phyloP scores from a whole-genome alignment of 2,329 filamentous ascomycete species.

The Neofusicoccum umdonicola region DNA sequence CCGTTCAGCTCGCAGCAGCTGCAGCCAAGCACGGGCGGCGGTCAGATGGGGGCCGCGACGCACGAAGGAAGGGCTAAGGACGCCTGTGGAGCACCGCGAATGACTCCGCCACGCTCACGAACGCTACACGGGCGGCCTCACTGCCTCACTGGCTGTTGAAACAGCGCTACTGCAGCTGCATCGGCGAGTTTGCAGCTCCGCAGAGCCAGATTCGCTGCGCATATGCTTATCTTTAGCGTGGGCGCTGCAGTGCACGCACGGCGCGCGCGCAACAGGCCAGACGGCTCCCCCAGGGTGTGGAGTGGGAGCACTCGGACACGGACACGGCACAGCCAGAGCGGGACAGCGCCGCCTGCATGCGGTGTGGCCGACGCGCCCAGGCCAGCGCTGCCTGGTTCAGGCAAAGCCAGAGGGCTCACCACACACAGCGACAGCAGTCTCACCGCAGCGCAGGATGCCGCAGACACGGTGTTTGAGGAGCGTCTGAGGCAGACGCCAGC shows the following conservation, averaged over 20 bases:
- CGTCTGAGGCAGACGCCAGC: neutral
- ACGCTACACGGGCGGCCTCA: neutral
- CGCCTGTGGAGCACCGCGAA: neutral
- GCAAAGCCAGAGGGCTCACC: neutral
- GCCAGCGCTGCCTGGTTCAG: neutral
- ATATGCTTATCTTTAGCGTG: neutral
- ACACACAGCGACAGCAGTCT: neutral
- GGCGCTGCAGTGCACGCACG: too few relatives aligned
- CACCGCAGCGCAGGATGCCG: neutral
- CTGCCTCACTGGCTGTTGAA: neutral
- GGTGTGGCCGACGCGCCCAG: neutral
- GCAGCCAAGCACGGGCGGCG: neutral
- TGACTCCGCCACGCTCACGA: constrained; percentile 2
- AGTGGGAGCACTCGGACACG: too few relatives aligned
- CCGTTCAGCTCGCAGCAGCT: neutral
- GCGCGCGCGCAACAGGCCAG: too few relatives aligned
- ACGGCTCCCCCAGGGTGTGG: neutral
- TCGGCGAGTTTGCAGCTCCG: neutral
- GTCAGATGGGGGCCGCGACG: neutral
- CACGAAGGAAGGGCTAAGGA: neutral
- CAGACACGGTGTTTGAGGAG: neutral
- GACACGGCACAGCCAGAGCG: too few relatives aligned
- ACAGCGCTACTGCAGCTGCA: neutral
- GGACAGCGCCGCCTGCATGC: neutral
- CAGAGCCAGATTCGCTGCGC: neutral